These are phyloP conservation scores for Jaltomata sinuosa DNA, from an alignment of 257 asterid species.

Conservation along the genomic window DNA sequence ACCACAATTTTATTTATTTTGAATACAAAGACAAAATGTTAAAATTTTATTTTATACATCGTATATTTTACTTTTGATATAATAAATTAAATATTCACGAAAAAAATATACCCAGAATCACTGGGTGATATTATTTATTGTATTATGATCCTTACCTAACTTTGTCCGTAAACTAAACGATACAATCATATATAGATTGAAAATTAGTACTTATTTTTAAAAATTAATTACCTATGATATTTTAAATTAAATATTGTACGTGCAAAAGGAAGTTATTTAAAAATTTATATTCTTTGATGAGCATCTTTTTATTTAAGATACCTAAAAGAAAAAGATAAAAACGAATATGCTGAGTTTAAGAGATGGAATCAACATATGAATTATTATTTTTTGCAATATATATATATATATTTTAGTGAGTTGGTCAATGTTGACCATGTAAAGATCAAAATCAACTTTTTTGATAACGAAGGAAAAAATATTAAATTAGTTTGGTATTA, in stretches of 20 bases:
- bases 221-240: no score
- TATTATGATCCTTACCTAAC: no score
- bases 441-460: neutral
- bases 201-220: no score
- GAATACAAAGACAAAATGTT: no score
- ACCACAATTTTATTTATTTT: no score
- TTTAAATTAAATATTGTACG: neutral
- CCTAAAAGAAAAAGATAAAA: neutral
- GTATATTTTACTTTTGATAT: no score
- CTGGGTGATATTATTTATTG: no score
- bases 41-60: no score
- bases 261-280: neutral
- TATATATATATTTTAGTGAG: neutral
- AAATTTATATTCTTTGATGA: neutral
- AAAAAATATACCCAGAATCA: no score
- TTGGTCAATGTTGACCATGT: neutral
- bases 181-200: no score
- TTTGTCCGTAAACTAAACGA: no score
- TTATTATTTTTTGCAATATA: neutral
- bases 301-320: neutral
- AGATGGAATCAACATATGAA: neutral
- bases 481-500: neutral
- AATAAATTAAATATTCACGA: no score
- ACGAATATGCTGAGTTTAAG: neutral
- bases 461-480: neutral